A percentile compares a stretch with the other conserved stretches of the same genome.
Conservation (phyloP, 768 basidiomycete genomes). For the Amanita rimosa region DNA sequence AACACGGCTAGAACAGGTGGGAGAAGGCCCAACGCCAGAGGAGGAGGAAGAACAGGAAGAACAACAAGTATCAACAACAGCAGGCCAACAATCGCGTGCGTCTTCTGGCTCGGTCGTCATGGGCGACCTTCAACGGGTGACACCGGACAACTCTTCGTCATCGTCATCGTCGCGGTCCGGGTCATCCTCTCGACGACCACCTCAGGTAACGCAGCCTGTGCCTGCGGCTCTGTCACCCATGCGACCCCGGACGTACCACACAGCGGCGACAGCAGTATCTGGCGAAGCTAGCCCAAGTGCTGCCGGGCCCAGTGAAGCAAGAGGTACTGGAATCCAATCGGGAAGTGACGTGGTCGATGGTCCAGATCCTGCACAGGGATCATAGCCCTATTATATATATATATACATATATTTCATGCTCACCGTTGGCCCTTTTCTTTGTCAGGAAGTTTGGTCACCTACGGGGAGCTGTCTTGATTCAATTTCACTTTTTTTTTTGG, state of each 20-base stretch:
- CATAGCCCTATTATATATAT: not conserved
- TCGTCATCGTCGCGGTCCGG: not conserved
- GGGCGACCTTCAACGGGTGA: not conserved
- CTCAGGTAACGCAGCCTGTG: conserved; percentile 8
- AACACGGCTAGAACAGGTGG: conserved; percentile 10
- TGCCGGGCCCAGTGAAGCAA: no score
- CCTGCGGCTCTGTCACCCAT: conserved; percentile 12
- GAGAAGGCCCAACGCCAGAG: conserved; percentile 11
- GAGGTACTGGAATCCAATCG: not conserved
- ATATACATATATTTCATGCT: not conserved
- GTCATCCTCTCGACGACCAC: not conserved
- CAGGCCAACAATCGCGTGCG: conserved; percentile 9
- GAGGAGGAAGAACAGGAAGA: conserved; percentile 6
- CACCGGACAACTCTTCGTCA: conserved; percentile 4
- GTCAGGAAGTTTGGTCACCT: not conserved
- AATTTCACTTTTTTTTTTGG: not conserved
- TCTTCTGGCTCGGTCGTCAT: conserved; percentile 5
- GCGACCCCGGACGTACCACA: conserved; percentile 8
- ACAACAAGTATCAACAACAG: conserved; percentile 1
- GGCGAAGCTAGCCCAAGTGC: conserved; percentile 6
- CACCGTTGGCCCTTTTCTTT: not conserved
- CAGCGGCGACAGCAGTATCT: conserved; percentile 9
- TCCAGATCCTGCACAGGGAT: not conserved
- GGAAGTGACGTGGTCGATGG: not conserved
- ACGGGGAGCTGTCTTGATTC: not conserved